phyloP scores from a whole-genome alignment of 2,329 filamentous ascomycete genomes.

The Didymella exigua region DNA sequence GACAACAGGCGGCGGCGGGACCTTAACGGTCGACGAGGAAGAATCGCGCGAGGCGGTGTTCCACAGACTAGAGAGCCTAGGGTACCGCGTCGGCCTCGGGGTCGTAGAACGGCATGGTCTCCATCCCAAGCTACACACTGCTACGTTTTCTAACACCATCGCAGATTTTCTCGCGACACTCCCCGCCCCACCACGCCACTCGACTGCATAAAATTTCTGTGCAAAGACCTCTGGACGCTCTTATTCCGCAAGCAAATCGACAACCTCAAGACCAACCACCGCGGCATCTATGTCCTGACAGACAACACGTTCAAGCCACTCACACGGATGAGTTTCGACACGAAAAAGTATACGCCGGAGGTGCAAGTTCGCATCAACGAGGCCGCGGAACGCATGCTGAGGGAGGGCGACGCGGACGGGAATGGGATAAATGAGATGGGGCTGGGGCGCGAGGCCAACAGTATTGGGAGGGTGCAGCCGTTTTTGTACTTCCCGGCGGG shows the following conservation, averaged over 20 bases:
- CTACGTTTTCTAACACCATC: not conserved
- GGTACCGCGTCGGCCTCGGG: slow-evolving; percentile 91
- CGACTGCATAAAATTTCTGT: slow-evolving; percentile 97
- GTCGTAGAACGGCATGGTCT: slow-evolving; percentile 79
- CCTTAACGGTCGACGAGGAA: slow-evolving; percentile 67
- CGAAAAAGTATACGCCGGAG: slow-evolving; percentile 38
- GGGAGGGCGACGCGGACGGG: slow-evolving; percentile 32
- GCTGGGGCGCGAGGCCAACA: slow-evolving; percentile 58
- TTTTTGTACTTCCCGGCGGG: slow-evolving; percentile 97
- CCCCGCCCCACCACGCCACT: slow-evolving; percentile 90
- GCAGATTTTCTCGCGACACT: slow-evolving; percentile 78
- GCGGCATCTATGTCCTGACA: slow-evolving; percentile 94
- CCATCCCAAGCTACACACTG: not conserved
- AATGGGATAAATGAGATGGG: slow-evolving; percentile 10
- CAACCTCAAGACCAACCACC: slow-evolving; percentile 97
- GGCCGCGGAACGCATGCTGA: slow-evolving; percentile 29
- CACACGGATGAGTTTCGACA: slow-evolving; percentile 83
- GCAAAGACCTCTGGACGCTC: slow-evolving; percentile 96
- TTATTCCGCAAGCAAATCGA: slow-evolving; percentile 97
- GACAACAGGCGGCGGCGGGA: slow-evolving; percentile 27
- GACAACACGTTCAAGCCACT: slow-evolving; percentile 92
- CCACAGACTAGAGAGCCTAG: slow-evolving; percentile 79
- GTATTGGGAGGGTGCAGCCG: slow-evolving; percentile 48
- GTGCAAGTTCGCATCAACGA: slow-evolving; percentile 28
- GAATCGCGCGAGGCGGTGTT: slow-evolving; percentile 85